Conservation (phyloP, 1,284 basidiomycete species). For the Tilletia indica region DNA sequence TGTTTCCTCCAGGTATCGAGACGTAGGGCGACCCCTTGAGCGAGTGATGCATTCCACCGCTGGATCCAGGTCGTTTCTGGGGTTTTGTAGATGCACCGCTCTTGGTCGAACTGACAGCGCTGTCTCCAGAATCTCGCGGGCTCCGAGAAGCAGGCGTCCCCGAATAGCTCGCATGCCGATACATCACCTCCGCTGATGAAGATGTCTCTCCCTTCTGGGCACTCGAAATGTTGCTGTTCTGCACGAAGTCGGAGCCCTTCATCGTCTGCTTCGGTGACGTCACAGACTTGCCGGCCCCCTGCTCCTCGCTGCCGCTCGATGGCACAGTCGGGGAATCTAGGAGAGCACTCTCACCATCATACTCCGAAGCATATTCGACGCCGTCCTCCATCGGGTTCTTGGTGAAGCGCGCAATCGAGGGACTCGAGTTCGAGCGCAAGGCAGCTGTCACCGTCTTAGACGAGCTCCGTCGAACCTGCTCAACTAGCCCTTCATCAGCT, state of each 20-base stretch:
- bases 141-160: not conserved
- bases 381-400: not conserved
- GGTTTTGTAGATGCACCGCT: not conserved
- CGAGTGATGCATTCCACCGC: not conserved
- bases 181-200: not conserved
- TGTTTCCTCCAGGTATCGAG: not conserved
- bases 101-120: not conserved
- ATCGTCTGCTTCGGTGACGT: not conserved
- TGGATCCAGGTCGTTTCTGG: slow-evolving; percentile 2
- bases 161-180: not conserved
- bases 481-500: too few species aligned
- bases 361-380: not conserved
- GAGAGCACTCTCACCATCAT: not conserved
- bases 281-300: not conserved
- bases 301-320: not conserved
- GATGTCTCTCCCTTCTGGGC: not conserved
- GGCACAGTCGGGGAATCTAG: not conserved
- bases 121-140: not conserved
- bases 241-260: too few species aligned
- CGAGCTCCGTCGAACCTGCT: too few species aligned
- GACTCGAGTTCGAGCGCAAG: not conserved
- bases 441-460: not conserved
- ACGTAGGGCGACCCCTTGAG: not conserved
- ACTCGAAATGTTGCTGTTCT: too few species aligned
- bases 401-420: not conserved